A percentile compares a stretch with the other conserved stretches of the same genome.
Conservation (phyloP, 2,329 filamentous ascomycete genomes). For the Chaetomium sp. region DNA sequence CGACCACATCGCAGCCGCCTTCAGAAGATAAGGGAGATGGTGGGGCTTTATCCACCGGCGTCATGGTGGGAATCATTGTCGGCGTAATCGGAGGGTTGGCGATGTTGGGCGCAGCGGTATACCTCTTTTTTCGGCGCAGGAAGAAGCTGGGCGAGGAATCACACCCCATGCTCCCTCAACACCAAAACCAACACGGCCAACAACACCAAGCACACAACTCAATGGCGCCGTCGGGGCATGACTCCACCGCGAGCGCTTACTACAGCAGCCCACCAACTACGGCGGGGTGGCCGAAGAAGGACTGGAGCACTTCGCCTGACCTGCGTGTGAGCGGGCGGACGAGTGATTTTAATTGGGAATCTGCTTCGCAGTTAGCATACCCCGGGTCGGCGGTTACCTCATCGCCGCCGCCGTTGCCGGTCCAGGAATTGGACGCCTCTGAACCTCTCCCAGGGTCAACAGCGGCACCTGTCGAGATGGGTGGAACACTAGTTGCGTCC, state of each 20-base stretch:
- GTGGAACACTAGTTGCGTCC: conserved; percentile 16
- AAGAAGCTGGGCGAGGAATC: conserved; percentile 25
- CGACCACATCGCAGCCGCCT: background rate
- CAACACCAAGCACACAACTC: conserved; percentile 4
- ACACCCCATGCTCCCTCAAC: conserved; percentile 25
- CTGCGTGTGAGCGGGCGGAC: conserved; percentile 13
- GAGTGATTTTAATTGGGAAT: conserved; percentile 25
- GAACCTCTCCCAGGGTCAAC: conserved; percentile 12
- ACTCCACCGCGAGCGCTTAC: conserved; percentile 6
- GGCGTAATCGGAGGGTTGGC: conserved; percentile 20
- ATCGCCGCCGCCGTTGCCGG: conserved; percentile 11
- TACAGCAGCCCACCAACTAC: conserved; percentile 10
- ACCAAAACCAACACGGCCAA: too few relatives aligned
- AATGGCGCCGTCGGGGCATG: background rate
- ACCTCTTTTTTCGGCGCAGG: conserved; percentile 23
- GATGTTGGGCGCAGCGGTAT: conserved; percentile 15
- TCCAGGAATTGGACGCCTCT: conserved; percentile 13
- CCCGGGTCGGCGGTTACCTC: conserved; percentile 3
- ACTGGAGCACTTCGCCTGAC: conserved; percentile 16
- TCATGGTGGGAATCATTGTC: conserved; percentile 27
- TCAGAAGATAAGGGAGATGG: conserved; percentile 1
- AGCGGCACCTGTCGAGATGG: conserved; percentile 25
- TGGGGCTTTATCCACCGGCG: conserved; percentile 21
- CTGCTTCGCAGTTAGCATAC: conserved; percentile 21
- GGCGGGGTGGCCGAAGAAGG: conserved; percentile 15